Evolutionary conservation across 495 filamentous ascomycete species (phyloP).

Genomic region (Penicillium argentinense): DNA sequence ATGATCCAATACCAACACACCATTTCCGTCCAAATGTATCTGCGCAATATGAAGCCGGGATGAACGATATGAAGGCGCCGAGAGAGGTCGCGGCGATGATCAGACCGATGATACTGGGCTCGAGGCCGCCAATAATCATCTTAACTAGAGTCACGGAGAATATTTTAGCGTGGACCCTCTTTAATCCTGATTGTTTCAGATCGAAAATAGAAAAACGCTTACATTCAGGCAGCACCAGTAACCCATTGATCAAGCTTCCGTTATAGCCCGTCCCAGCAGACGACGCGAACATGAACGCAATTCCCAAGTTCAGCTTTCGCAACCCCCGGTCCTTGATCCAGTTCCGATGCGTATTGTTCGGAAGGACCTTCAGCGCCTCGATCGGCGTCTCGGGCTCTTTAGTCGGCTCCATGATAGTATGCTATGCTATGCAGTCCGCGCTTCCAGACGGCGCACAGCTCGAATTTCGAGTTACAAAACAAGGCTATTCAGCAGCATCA

Average conservation of each 20-base stretch:
- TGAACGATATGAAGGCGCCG: slow-evolving; percentile 22
- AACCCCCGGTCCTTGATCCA: slow-evolving; percentile 27
- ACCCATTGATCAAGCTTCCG: slow-evolving; percentile 26
- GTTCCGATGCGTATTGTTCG: slow-evolving; percentile 21
- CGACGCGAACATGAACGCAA: slow-evolving; percentile 25
- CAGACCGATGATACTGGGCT: slow-evolving; percentile 22
- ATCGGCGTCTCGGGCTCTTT: slow-evolving; percentile 9
- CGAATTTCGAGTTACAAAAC: background rate
- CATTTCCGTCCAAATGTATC: slow-evolving; percentile 19
- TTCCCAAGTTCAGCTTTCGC: slow-evolving; percentile 22
- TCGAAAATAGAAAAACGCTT: background rate
- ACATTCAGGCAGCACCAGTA: slow-evolving; percentile 28
- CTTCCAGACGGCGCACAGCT: background rate
- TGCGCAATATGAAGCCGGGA: slow-evolving; percentile 24
- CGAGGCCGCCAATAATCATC: slow-evolving; percentile 17
- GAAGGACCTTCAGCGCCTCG: slow-evolving; percentile 16
- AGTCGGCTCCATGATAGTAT: slow-evolving; percentile 9
- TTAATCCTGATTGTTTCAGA: no score
- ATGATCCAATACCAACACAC: slow-evolving; percentile 18
- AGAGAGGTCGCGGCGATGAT: slow-evolving; percentile 27
- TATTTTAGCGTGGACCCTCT: no score
- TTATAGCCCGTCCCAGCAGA: slow-evolving; percentile 29
- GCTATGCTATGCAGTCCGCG: slow-evolving; percentile 1
- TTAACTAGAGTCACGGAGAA: slow-evolving; percentile 9
- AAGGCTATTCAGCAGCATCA: background rate